Evolutionary conservation across 2,329 filamentous ascomycete species (phyloP).

Genomic region (Phialemoniopsis sp.): DNA sequence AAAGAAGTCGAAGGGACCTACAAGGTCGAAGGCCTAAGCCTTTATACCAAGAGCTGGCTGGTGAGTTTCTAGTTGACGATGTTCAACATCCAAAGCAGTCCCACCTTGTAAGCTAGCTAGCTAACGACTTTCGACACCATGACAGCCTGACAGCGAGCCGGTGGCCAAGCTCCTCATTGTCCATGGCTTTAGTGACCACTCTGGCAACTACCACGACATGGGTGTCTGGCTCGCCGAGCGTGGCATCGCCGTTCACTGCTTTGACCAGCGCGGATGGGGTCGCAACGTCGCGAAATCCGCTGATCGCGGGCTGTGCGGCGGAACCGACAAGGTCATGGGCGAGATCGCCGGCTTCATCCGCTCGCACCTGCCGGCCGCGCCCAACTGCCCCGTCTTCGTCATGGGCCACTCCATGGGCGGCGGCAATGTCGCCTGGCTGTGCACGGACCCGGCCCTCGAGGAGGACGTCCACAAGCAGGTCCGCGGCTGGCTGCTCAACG

Average conservation of each 20-base stretch:
- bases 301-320: constrained; percentile 69
- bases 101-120: constrained; percentile 7
- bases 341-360: constrained; percentile 77
- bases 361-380: constrained; percentile 43
- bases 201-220: constrained; percentile 71
- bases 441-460: constrained; percentile 40
- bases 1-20: constrained; percentile 46
- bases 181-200: constrained; percentile 87
- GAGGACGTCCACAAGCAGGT: constrained; percentile 50
- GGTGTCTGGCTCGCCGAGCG: constrained; percentile 65
- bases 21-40: constrained; percentile 34
- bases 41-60: constrained; percentile 57
- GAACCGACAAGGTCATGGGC: constrained; percentile 66
- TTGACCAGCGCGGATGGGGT: constrained; percentile 91
- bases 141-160: constrained; percentile 47
- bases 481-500: constrained; percentile 70
- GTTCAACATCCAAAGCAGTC: no score
- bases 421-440: constrained; percentile 64
- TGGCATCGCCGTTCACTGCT: constrained; percentile 71
- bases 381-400: constrained; percentile 67
- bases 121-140: constrained; percentile 5
- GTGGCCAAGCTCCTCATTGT: constrained; percentile 75
- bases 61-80: constrained; percentile 37
- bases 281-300: constrained; percentile 58
- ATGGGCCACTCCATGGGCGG: constrained; percentile 93